Evolutionary conservation across 2,329 filamentous ascomycete species (phyloP).

Genomic region (Botrytis aclada): DNA sequence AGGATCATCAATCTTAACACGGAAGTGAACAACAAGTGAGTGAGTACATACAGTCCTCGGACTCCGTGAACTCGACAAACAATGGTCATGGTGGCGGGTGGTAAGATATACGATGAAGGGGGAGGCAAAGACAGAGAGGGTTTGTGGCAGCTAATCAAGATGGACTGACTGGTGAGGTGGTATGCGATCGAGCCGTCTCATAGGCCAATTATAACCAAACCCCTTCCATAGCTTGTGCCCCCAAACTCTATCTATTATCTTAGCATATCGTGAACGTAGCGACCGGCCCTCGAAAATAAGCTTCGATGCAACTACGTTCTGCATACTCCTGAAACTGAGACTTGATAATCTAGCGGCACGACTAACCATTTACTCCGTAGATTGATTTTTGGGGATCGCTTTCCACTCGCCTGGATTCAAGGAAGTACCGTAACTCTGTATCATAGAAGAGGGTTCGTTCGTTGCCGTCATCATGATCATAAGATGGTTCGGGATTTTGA

Average conservation of each 20-base stretch:
- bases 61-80: neutral
- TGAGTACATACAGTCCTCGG: neutral
- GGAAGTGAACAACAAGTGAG: neutral
- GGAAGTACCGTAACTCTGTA: neutral
- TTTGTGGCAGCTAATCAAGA: neutral
- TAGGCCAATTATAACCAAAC: neutral
- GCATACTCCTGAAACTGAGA: neutral
- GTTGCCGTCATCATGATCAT: neutral
- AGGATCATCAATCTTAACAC: neutral
- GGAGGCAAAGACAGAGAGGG: neutral
- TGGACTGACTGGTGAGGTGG: neutral
- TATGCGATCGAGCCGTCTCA: neutral
- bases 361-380: neutral
- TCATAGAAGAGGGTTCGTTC: neutral
- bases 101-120: neutral
- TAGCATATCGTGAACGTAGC: neutral
- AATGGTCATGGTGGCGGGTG: neutral
- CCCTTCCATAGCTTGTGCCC: neutral
- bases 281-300: neutral
- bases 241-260: neutral
- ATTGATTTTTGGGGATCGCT: neutral
- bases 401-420: neutral
- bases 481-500: neutral
- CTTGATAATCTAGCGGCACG: neutral
- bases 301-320: neutral